Evolutionary conservation across 371 early-diverging fungal species (phyloP), one percentile per base, ranked within the genome.

Genomic region (Actinomortierella wolfii): DNA sequence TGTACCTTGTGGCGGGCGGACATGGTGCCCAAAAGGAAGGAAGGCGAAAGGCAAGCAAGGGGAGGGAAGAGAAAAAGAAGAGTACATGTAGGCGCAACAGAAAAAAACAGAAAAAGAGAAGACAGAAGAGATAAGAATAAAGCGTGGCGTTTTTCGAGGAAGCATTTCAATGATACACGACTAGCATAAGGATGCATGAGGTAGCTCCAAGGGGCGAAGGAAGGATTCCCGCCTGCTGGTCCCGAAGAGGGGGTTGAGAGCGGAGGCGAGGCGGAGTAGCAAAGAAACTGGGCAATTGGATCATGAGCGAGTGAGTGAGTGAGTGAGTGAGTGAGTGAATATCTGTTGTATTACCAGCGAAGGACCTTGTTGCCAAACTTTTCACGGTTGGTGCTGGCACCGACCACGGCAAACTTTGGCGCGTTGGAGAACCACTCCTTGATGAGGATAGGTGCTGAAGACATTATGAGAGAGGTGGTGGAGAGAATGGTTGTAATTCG

Each of bases 311-410:
- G n/a, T 39, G 26, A 47, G 47, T 51, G 57, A 55, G n/a, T 15
- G 29, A 45, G 52, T 52, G 47, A 15, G 44, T 4, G 20, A 44
- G 20, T 44, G 44, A 43, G 4, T 20, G n/a, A 28, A 6, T 20
- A 4, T 41, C 51, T n/a, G 11, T 15, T n/a, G 60, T n/a, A 11
- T 67, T 83, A 89, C 91, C 92, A 93, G 18, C 81, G 75, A 47
- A 93, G 80, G 18, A 94, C 87, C 44, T 80, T 81, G 83, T 92
- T 89, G 15, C 95, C 93, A 73, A 87, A 92, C 83, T 94, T 94
- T 42, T 83, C 28, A 8, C 80, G 78, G 56, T 87, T 81, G 18
- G 80, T 64, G 20, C 85, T 85, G 7, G 94, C 95, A 15, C 93
- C 95, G 4, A 91, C 93, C 47, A 90, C 89, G 5, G 87, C 89